Base-by-base conservation (phyloP, 192 early-diverging fungal species). In the Coemansia sp. region DNA sequence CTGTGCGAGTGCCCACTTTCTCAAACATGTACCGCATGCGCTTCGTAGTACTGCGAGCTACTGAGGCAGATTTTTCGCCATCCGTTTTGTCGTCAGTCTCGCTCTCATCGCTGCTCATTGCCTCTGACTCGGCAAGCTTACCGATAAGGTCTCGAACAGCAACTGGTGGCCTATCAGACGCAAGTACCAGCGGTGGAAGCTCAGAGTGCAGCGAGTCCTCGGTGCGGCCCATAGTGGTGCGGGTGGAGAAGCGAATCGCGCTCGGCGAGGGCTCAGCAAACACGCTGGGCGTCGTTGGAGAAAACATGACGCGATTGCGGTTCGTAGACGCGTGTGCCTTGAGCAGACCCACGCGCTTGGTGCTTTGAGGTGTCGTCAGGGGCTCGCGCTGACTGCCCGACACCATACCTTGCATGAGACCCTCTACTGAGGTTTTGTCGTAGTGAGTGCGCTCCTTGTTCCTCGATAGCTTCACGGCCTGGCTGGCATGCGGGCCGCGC, bases 11-110 rank as follows among this genome's bases (percentile, higher is more conserved):
- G 1, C 69, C 76, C 25, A 58, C 32, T 42, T 76, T 78, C 59
- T 84, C 82, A 68, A 84, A 84, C 82, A 84, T 84, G 62, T 79
- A 84, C 17, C 82, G 76, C 76, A 84, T 76, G 48, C 76, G 76
- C 51, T 61, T 67, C 14, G 69, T 63, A 8, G 72, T 39, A 12
- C 36, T 21, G 14, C 46, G 62, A 15, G 67, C 46, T 15, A 60
- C 39, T 34, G 27, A 8, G 31, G 34, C 25, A 23, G 25, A 12
- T 23, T 53, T 38, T 19, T 4, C 62, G 1, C 50, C 63, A 37
- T 37, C 63, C 31, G 7, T 38, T 14, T 41, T 50, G 6, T 34
- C 38, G 31, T 62, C 66, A 29, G 46, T 51, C 21, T 67, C 70
- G 51, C 66, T 72, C 41, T 82, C 75, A 21, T 71, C 75, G 57